Base-by-base conservation (phyloP, 352 stramenopile genomes). In the Globisporangium abappressorium region DNA sequence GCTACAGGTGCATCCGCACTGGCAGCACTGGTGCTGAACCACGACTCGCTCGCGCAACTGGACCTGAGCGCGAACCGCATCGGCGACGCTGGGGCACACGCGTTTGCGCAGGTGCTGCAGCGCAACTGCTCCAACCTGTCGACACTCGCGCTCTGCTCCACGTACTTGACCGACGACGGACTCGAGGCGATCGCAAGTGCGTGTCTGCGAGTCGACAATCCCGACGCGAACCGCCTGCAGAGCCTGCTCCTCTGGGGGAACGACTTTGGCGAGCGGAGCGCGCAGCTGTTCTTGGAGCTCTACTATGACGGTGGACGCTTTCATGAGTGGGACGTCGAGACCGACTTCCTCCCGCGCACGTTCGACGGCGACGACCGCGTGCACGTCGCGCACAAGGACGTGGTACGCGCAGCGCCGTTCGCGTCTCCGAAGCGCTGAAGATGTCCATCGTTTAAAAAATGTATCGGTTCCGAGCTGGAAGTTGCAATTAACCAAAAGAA, bases 41-140 rank as follows among this genome's bases (percentile, higher is more conserved):
- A 91, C 62, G 73, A 74, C 15, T 64, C 70, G 33, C 75, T 93
- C 3, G 57, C 67, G 2, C 72, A 90, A 59, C 78, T 93, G 7
- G 80, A 93, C 51, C 56, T 91, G 20, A 86, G 79, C 41, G 80
- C 83, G 5, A 93, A 93, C 62, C 75, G 85, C 47, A 85, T 93
- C 38, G 73, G 80, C 22, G 82, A 93, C 66, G 67, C 57, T 22
- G 85, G 82, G 0, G 83, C 78, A 1, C 62, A 61, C 34, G 75
- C 85, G 15, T 91, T 93, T 56, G 84, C 80, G 20, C 76, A 79
- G 43, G 77, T 90, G 28, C 64, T 91, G 24, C 68, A 70, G 28
- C 73, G 70, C 55, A 87, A 81, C 57, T 78, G 72, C 58, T 64
- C 60, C 5, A 75, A 77, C 28, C 70, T 91, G 4, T 46, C 76